Evolutionary conservation across 306 rosid species (phyloP).

Genomic region (Luffa acutangula): DNA sequence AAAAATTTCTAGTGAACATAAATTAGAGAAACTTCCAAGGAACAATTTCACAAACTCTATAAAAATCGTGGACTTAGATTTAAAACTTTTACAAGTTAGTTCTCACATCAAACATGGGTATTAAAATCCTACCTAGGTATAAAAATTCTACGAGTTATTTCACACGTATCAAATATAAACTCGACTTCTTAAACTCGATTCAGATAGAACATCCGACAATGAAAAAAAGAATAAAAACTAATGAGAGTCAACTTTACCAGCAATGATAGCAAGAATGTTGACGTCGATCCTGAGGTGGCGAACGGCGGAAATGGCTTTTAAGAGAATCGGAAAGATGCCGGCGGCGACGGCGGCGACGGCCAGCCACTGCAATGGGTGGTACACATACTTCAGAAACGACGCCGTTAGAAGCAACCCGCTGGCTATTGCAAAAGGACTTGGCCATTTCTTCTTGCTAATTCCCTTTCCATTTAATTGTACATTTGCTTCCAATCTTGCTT

Average conservation of each 20-base stretch:
- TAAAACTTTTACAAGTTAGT: too few relatives aligned
- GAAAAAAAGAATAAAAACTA: not conserved
- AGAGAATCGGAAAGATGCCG: slow-evolving; percentile 35
- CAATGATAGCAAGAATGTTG: slow-evolving; percentile 59
- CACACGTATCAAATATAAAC: too few relatives aligned
- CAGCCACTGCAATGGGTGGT: slow-evolving; percentile 46
- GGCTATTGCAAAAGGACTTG: slow-evolving; percentile 55
- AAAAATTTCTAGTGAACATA: too few relatives aligned
- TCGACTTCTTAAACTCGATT: not conserved
- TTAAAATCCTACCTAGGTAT: too few relatives aligned
- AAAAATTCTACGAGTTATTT: too few relatives aligned
- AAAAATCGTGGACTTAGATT: too few relatives aligned
- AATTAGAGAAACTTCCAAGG: too few relatives aligned
- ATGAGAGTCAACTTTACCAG: slow-evolving; percentile 35
- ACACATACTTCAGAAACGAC: slow-evolving; percentile 52
- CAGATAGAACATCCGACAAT: not conserved
- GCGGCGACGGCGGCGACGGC: slow-evolving; percentile 67
- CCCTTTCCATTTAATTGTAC: slow-evolving; percentile 42
- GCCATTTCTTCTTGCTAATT: slow-evolving; percentile 49
- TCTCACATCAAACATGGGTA: too few relatives aligned
- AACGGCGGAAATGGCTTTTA: slow-evolving; percentile 40
- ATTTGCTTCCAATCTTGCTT: slow-evolving; percentile 72
- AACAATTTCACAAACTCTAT: too few relatives aligned
- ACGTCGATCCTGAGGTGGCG: slow-evolving; percentile 54
- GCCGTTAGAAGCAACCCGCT: slow-evolving; percentile 48